Percentiles rank a stretch among this genome's conserved stretches.
These are phyloP conservation scores for Candida germanica DNA, from an alignment of 805 yeast species.

Conservation along the genomic window DNA sequence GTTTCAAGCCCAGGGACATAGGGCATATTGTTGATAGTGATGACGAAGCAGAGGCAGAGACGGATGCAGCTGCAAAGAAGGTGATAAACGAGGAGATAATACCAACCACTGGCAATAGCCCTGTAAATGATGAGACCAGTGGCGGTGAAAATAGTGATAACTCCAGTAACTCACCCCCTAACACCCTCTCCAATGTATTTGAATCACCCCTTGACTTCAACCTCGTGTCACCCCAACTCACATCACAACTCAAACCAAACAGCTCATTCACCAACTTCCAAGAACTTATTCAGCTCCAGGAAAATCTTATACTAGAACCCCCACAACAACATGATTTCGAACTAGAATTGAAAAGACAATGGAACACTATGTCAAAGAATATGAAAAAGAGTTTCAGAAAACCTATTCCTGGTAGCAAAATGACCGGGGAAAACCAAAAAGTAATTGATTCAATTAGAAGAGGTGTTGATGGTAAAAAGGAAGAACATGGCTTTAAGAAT, in stretches of 20 bases:
- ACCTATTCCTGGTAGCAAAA: conserved; percentile 65
- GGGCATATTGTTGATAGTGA: conserved; percentile 9
- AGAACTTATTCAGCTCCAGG: conserved; percentile 18
- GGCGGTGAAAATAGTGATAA: background rate
- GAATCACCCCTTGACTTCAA: conserved; percentile 21
- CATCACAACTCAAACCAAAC: conserved; percentile 10
- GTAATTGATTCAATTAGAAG: conserved; percentile 67
- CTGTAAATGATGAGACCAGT: background rate
- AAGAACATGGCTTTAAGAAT: conserved; percentile 59
- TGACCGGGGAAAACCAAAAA: conserved; percentile 54
- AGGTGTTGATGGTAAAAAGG: conserved; percentile 79
- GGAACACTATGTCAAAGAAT: conserved; percentile 57
- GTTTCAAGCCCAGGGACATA: conserved; percentile 24
- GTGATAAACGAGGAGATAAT: background rate
- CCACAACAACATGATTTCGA: conserved; percentile 66
- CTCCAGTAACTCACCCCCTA: too few species aligned
- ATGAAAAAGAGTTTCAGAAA: conserved; percentile 66
- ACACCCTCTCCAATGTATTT: too few species aligned
- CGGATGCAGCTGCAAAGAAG: background rate
- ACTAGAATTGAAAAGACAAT: conserved; percentile 58
- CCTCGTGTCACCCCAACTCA: conserved; percentile 27
- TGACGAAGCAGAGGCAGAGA: conserved; percentile 5
- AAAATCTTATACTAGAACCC: conserved; percentile 22
- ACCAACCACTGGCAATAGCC: too few species aligned
- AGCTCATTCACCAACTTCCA: conserved; percentile 15